Percentiles rank a stretch among this genome's conserved stretches.
These are phyloP conservation scores for Eucommia ulmoides DNA, from an alignment of 257 asterid species.

Conservation along the genomic window DNA sequence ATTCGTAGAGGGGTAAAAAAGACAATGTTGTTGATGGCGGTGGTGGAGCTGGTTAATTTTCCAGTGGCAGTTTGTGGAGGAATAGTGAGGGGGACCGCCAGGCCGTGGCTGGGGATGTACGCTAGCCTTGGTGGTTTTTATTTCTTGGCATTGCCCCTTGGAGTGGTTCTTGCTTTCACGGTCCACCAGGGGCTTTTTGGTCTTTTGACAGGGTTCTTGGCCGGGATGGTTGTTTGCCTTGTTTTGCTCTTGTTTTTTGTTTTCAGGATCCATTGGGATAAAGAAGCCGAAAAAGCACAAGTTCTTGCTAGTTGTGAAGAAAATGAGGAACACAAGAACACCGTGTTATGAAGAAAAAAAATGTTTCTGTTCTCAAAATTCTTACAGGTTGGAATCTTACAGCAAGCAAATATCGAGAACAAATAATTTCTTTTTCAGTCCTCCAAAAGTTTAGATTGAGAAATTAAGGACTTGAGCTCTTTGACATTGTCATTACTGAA, in stretches of 20 bases:
- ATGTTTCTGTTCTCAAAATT: too few relatives aligned
- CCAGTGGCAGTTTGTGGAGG: slow-evolving; percentile 84
- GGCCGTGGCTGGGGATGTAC: slow-evolving; percentile 66
- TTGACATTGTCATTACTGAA: slow-evolving; percentile 43
- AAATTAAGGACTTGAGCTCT: slow-evolving; percentile 37
- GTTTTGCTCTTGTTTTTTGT: slow-evolving; percentile 40
- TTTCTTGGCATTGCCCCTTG: slow-evolving; percentile 56
- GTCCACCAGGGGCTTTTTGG: slow-evolving; percentile 54
- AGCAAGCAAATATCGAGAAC: too few relatives aligned
- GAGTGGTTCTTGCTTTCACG: slow-evolving; percentile 45
- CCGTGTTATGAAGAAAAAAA: neutral
- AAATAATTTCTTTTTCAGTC: too few relatives aligned
- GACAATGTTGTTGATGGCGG: slow-evolving; percentile 49
- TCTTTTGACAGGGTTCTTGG: slow-evolving; percentile 53
- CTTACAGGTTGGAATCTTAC: too few relatives aligned
- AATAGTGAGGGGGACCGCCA: slow-evolving; percentile 74
- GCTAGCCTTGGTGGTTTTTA: slow-evolving; percentile 71
- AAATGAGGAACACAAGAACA: neutral
- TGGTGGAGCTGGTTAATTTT: slow-evolving; percentile 55
- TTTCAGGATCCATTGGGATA: slow-evolving; percentile 54
- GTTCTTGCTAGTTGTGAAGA: slow-evolving; percentile 12
- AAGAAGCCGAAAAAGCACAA: slow-evolving; percentile 49
- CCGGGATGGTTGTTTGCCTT: slow-evolving; percentile 54
- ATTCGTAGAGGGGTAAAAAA: slow-evolving; percentile 30
- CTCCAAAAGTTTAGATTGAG: slow-evolving; percentile 32